phyloP scores from a whole-genome alignment of 306 rosid species.

The Carpinus fangiana region DNA sequence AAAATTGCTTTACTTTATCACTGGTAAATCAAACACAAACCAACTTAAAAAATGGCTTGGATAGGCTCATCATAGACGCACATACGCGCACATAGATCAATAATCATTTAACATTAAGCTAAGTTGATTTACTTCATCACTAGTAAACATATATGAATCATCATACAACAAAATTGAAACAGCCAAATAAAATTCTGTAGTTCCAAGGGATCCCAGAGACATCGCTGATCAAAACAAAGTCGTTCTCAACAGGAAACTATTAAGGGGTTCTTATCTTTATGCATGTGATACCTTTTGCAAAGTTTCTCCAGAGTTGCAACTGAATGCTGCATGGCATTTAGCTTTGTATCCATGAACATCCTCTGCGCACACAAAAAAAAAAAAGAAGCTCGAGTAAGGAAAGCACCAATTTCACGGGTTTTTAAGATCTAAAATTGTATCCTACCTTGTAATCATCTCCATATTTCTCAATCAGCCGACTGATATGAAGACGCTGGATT shows the following conservation, averaged over 20 bases:
- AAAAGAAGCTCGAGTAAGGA: background rate
- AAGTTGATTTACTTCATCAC: background rate
- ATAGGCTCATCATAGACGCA: background rate
- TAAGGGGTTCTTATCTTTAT: slow-evolving; percentile 51
- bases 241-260: slow-evolving; percentile 38
- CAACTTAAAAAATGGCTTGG: background rate
- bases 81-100: background rate
- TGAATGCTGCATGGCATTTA: slow-evolving; percentile 86
- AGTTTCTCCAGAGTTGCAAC: slow-evolving; percentile 73
- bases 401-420: slow-evolving; percentile 4
- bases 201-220: background rate
- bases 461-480: slow-evolving; percentile 61
- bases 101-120: background rate
- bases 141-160: background rate
- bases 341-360: slow-evolving; percentile 84
- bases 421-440: background rate
- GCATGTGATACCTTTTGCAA: slow-evolving; percentile 57
- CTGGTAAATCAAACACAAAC: background rate
- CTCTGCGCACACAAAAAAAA: slow-evolving; percentile 44
- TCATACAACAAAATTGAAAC: slow-evolving; percentile 24
- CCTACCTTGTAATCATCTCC: slow-evolving; percentile 71
- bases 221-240: slow-evolving; percentile 7
- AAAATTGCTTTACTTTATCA: too few species aligned
- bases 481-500: slow-evolving; percentile 66
- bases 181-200: background rate